Base-by-base conservation (phyloP, 2,329 filamentous ascomycete species). In the Penicillium psychrosexuale region DNA sequence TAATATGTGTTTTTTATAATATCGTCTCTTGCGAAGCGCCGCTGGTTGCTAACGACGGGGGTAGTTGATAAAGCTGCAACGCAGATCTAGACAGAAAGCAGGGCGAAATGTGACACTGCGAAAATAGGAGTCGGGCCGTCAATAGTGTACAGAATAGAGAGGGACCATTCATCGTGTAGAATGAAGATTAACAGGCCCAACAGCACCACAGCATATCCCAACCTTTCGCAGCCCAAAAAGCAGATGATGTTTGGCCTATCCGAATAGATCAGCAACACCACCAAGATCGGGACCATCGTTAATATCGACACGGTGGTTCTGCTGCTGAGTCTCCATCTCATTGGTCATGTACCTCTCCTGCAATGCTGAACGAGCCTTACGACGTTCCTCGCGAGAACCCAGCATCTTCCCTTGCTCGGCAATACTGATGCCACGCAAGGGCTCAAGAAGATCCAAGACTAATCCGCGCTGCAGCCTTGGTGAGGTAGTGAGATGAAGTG, bases 381-480 rank as follows among this genome's bases (percentile, higher is more conserved):
- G 73, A 46, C 72, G 69, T 51, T 75, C 74, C 59, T 73, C 69
- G 19, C 67, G 64, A 7, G 70, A 70, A 42, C 74, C 72, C 42
- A 80, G 73, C 24, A 99, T 85, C 72, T 90, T 94, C 27, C 94
- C 94, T 78, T 94, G 89, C 74, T 99, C 94, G 8, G 92, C 90
- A 53, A 99, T 90, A 65, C 91, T 93, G 6, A 97, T 87, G 0
- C 94, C 94, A 62, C 96, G 86, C 7, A 99, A 81, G 40, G 91
- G 87, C 63, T 91, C 89, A 22, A 99, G 78, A 15, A 99, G 77
- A 59, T 96, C 90, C 8, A 99, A 77, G 15, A 99, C 85, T 24
- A 95, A 77, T 1, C 86, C 88, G 19, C 93, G 81, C 73, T 96
- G 91, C 65, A 89, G 85, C 3, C 92, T 82, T n/a, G 86, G 83